Base-by-base conservation (phyloP, 2,329 filamentous ascomycete genomes). In the Colletotrichum aenigma region DNA sequence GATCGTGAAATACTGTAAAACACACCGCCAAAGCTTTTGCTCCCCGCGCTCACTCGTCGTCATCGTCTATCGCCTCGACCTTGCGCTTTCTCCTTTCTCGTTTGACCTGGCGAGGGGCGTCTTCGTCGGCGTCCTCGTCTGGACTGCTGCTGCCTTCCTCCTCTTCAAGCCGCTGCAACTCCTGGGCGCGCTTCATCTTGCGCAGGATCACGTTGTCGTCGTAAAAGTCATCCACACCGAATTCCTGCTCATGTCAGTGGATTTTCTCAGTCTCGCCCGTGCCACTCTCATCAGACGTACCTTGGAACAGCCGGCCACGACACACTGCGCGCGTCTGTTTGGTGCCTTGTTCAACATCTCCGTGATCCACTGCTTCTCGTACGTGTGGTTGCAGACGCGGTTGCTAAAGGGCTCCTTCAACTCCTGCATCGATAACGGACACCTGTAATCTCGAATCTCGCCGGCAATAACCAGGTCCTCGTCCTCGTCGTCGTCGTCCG, bases 391-490 rank as follows among this genome's bases (percentile, higher is more conserved):
- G 86, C 94, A 96, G 78, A 91, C 90, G 16, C 81, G 85, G 79
- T 91, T 94, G 71, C 90, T 94, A 80, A 91, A 92, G 0, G 94
- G 94, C 68, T 95, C 89, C 56, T 87, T 85, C 86, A 95, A 92
- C 60, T 89, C 86, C 67, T 87, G 86, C 78, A 95, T 86, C 0
- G 93, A 94, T 24, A 96, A 82, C 0, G 94, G 93, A 80, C 94
- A 96, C 79, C 91, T 93, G 36, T 93, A 90, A 82, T 91, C 93
- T 68, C 92, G 88, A 6, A 89, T 90, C 77, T 92, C 91, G 65
- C 90, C 88, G 32, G 91, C 89, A 34, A 96, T 89, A 2, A 93
- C 89, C 28, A 96, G 87, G 56, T 96, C 94, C 24, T 94, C 93
- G 70, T 94, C 93, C 18, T 89, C 88, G 7, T 91, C 91, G 2